A percentile compares a stretch with the other conserved stretches of the same genome.
Conservation (phyloP, 371 early-diverging fungal genomes). For the Mortierella sp. region DNA sequence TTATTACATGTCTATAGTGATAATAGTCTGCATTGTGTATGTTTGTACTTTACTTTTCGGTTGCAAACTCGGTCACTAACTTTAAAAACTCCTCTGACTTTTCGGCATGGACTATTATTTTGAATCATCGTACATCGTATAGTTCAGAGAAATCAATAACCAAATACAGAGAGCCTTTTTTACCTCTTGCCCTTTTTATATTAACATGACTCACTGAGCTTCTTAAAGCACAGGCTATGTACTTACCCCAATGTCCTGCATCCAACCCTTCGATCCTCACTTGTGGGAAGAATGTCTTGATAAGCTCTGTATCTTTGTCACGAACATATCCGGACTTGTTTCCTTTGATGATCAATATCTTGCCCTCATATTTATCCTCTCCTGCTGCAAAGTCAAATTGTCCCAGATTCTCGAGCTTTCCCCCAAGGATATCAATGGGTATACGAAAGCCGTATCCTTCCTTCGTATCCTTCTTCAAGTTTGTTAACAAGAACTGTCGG, state of each 20-base stretch:
- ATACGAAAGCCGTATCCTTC: conserved; percentile 75
- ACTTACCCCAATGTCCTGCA: conserved; percentile 92
- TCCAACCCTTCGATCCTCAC: conserved; percentile 72
- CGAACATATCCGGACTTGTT: conserved; percentile 73
- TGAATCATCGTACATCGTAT: neutral
- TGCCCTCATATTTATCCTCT: conserved; percentile 59
- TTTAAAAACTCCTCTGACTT: conserved; percentile 76
- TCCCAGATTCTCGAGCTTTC: conserved; percentile 68
- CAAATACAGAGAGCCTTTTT: too few species aligned
- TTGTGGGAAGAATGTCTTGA: conserved; percentile 76
- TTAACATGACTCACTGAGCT: neutral
- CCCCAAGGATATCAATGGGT: conserved; percentile 76
- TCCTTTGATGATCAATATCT: conserved; percentile 88
- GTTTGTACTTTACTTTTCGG: conserved; percentile 6
- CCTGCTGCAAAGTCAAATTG: conserved; percentile 62
- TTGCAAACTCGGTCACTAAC: conserved; percentile 63
- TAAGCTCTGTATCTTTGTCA: conserved; percentile 62
- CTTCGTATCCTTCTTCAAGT: conserved; percentile 71
- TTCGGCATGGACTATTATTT: conserved; percentile 84
- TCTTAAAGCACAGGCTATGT: neutral
- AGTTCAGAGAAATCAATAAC: too few species aligned
- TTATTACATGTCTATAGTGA: neutral
- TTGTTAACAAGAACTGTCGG: conserved; percentile 92
- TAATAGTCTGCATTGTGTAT: neutral
- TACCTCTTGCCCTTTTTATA: neutral